A percentile compares a stretch with the other conserved stretches of the same genome.
Conservation (phyloP, 2,329 filamentous ascomycete genomes). For the Bisporella sp. region DNA sequence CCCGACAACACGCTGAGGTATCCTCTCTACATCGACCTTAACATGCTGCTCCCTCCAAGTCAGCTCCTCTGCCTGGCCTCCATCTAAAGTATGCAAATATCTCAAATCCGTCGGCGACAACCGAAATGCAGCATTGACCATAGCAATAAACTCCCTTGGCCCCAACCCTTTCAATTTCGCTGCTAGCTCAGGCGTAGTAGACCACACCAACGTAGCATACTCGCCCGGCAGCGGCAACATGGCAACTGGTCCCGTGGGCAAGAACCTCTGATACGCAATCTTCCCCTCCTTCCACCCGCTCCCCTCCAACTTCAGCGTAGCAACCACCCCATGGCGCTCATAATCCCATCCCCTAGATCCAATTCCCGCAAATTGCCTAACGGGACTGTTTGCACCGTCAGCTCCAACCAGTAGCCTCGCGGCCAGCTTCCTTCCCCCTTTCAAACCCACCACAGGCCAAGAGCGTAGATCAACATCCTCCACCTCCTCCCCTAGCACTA, state of each 20-base stretch:
- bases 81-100: slow-evolving; percentile 65
- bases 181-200: slow-evolving; percentile 76
- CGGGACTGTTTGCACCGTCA: slow-evolving; percentile 91
- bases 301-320: slow-evolving; percentile 69
- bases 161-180: slow-evolving; percentile 70
- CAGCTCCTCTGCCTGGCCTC: slow-evolving; percentile 65
- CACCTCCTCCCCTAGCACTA: slow-evolving; percentile 63
- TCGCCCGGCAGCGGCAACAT: slow-evolving; percentile 84
- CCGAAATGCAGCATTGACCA: slow-evolving; percentile 92
- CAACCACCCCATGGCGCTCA: slow-evolving; percentile 80
- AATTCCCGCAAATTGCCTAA: slow-evolving; percentile 83
- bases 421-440: slow-evolving; percentile 56
- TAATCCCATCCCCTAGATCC: slow-evolving; percentile 90
- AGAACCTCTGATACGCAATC: slow-evolving; percentile 89
- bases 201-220: slow-evolving; percentile 86
- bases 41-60: slow-evolving; percentile 78
- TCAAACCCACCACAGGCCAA: slow-evolving; percentile 80
- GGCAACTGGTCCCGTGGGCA: slow-evolving; percentile 86
- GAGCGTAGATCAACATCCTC: slow-evolving; percentile 69
- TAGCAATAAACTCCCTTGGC: slow-evolving; percentile 66
- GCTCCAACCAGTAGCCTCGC: slow-evolving; percentile 86
- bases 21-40: slow-evolving; percentile 38
- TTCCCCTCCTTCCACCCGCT: slow-evolving; percentile 50
- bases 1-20: slow-evolving; percentile 60
- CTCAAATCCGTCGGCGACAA: slow-evolving; percentile 71